Conservation (phyloP, 768 basidiomycete genomes). For the Plicaturopsis crispa region DNA sequence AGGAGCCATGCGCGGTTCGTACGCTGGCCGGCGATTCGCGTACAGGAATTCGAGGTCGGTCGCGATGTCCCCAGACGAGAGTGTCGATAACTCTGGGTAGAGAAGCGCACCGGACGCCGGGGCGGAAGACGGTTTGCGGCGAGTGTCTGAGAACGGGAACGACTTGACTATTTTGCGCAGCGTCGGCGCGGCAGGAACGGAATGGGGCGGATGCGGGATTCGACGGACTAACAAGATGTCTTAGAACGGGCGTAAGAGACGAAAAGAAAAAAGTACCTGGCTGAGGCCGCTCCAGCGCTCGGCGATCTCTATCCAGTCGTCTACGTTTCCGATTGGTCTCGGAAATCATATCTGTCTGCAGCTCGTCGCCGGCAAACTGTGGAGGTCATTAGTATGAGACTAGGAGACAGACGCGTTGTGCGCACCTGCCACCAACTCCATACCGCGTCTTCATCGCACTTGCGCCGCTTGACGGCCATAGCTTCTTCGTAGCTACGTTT, state of each 20-base stretch:
- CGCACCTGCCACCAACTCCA: slow-evolving; percentile 92
- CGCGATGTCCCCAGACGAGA: slow-evolving; percentile 40
- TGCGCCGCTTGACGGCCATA: slow-evolving; percentile 53
- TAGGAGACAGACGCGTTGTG: slow-evolving; percentile 8
- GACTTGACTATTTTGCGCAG: slow-evolving; percentile 62
- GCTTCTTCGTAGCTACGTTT: slow-evolving; percentile 64
- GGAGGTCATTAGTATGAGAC: slow-evolving; percentile 1
- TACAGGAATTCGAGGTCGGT: slow-evolving; percentile 49
- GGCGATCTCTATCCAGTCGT: slow-evolving; percentile 77
- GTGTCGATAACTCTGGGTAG: slow-evolving; percentile 26
- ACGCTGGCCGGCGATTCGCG: slow-evolving; percentile 27
- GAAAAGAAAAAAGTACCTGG: slow-evolving; percentile 43
- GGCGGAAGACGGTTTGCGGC: slow-evolving; percentile 10
- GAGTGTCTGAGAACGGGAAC: slow-evolving; percentile 35
- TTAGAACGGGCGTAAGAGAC: not conserved
- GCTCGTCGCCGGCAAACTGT: slow-evolving; percentile 67
- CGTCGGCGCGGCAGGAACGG: slow-evolving; percentile 48
- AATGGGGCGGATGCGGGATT: slow-evolving; percentile 47
- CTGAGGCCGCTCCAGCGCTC: slow-evolving; percentile 68
- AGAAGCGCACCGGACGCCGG: slow-evolving; percentile 12
- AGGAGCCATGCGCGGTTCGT: slow-evolving; percentile 1
- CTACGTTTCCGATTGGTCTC: slow-evolving; percentile 85
- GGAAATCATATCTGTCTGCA: slow-evolving; percentile 84
- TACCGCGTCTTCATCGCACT: slow-evolving; percentile 64
- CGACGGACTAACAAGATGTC: slow-evolving; percentile 38